Percentiles rank a stretch among this genome's conserved stretches.
phyloP scores from a whole-genome alignment of 345 rosid genomes.

The Sisymbrium irio region DNA sequence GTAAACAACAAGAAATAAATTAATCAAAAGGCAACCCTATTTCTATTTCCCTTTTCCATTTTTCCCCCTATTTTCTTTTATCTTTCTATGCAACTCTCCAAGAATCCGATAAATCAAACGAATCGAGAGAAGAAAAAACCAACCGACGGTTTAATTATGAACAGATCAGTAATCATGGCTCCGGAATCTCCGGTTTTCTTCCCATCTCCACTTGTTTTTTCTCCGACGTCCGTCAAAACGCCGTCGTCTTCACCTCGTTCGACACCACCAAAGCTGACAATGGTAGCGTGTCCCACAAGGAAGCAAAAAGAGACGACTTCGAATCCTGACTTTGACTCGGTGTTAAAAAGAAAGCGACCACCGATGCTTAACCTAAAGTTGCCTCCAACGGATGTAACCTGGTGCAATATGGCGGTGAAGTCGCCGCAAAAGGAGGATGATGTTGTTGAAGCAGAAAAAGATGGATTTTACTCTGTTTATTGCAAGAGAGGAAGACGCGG shows the following conservation, averaged over 20 bases:
- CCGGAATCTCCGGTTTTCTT: slow-evolving; percentile 37
- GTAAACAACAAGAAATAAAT: slow-evolving; percentile 30
- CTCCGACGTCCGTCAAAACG: slow-evolving; percentile 34
- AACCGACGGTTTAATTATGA: slow-evolving; percentile 22
- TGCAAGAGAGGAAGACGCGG: slow-evolving; percentile 40
- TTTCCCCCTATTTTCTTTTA: too few species aligned
- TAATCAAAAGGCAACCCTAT: background rate
- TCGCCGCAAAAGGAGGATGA: slow-evolving; percentile 22
- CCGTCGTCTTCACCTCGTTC: slow-evolving; percentile 30
- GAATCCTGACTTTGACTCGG: slow-evolving; percentile 5
- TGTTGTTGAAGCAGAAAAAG: slow-evolving; percentile 23
- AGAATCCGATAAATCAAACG: slow-evolving; percentile 17
- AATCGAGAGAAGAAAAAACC: slow-evolving; percentile 13
- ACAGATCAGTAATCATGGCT: slow-evolving; percentile 7
- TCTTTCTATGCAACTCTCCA: slow-evolving; percentile 26
- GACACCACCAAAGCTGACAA: slow-evolving; percentile 2
- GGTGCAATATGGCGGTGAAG: slow-evolving; percentile 24
- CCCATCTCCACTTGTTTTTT: slow-evolving; percentile 21
- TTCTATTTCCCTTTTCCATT: background rate
- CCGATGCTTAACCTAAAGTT: slow-evolving; percentile 30
- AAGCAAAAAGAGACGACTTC: slow-evolving; percentile 8
- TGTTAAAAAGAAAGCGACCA: slow-evolving; percentile 33
- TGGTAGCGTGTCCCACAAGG: slow-evolving; percentile 24
- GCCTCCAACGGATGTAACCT: background rate
- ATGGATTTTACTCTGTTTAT: slow-evolving; percentile 34